A percentile compares a stretch with the other conserved stretches of the same genome.
phyloP scores from a whole-genome alignment of 164 flowering plant species.

The Akebia trifoliata region DNA sequence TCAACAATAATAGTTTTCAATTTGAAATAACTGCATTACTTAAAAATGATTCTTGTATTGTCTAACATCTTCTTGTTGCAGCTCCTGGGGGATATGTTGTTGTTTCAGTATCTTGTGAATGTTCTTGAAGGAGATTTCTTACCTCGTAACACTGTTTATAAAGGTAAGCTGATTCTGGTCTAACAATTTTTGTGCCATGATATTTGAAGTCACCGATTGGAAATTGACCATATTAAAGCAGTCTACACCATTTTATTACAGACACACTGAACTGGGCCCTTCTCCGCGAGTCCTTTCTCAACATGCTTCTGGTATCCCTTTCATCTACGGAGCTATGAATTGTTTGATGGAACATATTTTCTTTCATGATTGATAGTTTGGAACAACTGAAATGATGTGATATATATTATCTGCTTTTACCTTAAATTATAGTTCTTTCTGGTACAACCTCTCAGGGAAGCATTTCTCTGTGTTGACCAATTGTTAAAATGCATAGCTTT shows the following conservation, averaged over 20 bases:
- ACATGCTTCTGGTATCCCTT: slow-evolving; percentile 61
- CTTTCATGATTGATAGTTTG: slow-evolving; percentile 6
- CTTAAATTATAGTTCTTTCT: slow-evolving; percentile 1
- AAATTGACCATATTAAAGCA: not conserved
- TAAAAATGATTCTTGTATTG: too few relatives aligned
- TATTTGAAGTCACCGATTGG: slow-evolving; percentile 1
- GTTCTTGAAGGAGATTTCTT: slow-evolving; percentile 66
- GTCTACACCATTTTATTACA: slow-evolving; percentile 28
- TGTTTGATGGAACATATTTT: not conserved
- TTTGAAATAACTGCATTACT: too few relatives aligned
- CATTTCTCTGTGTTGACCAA: not conserved
- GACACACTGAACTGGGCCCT: slow-evolving; percentile 61
- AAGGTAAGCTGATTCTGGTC: slow-evolving; percentile 32
- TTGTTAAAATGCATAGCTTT: not conserved
- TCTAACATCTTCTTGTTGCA: slow-evolving; percentile 27
- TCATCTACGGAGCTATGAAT: slow-evolving; percentile 3
- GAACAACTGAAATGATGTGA: not conserved
- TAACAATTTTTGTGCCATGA: not conserved
- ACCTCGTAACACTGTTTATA: slow-evolving; percentile 45
- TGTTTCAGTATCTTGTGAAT: slow-evolving; percentile 67
- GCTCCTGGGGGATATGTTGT: slow-evolving; percentile 55
- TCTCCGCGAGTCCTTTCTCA: slow-evolving; percentile 60
- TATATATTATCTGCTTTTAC: not conserved
- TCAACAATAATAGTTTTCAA: too few relatives aligned
- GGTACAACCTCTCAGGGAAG: not conserved